Base-by-base conservation (phyloP, 345 rosid species). In the Kernera saxatilis region DNA sequence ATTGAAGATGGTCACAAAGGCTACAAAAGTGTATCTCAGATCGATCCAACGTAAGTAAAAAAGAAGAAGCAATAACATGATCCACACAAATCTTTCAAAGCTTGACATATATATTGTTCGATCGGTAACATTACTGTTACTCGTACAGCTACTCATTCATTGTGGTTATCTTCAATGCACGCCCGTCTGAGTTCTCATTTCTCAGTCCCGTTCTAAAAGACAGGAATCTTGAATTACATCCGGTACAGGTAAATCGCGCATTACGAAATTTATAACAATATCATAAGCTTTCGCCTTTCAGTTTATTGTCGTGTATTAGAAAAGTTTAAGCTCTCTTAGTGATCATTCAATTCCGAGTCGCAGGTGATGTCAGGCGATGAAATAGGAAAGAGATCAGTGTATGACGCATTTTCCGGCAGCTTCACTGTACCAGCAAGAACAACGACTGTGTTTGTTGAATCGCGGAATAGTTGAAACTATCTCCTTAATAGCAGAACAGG, bases 1-100 rank as follows among this genome's bases (percentile, higher is more conserved):
- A 82, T 94, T 76, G 96, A 94, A 82, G 97, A 89, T 82, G 93
- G 93, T 44, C 75, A 72, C 37, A 75, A 79, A 75, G 91, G 84
- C 68, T 62, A 71, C 53, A 83, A 87, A 1, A 88, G 88, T 61
- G 60, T 88, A 71, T 75, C 91, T 62, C 90, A 83, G 72, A 80
- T 89, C 61, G 97, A 94, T 82, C 82, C 88, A 23, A 50, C 57
- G 97, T 91, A 78, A 52, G 98, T 79, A 35, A 30, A 74, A 39
- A 17, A 66, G 41, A 17, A 66, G 41, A 18, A 43, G 23, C 39
- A 26, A 53, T 14, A 57, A 60, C 19, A 35, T 7, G 19, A 48
- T 41, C 33, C 15, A 50, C 15, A 50, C 12, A 46, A 45, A 35
- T 44, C n/a, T 57, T 17, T 57, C 44, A 27, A 45, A 27, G 48